Percentiles rank a stretch among this genome's conserved stretches.
phyloP scores from a whole-genome alignment of 1,284 basidiomycete species.

The Ganoderma resinaceum region DNA sequence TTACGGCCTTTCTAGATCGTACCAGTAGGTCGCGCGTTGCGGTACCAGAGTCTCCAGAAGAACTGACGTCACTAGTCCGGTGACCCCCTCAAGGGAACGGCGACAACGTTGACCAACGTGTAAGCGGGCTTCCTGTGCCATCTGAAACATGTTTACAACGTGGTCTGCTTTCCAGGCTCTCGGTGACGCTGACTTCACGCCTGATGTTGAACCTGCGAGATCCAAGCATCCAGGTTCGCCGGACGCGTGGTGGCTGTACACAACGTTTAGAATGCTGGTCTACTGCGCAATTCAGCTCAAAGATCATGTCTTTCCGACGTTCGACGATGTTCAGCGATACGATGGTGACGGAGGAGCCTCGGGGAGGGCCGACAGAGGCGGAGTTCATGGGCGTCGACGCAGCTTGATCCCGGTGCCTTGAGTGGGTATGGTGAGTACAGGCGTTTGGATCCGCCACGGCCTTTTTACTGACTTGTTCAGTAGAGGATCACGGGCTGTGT shows the following conservation, averaged over 20 bases:
- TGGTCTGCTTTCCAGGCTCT: conserved; percentile 9
- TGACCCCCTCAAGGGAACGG: conserved; percentile 23
- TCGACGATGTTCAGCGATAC: conserved; percentile 16
- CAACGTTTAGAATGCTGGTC: conserved; percentile 14
- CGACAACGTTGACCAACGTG: conserved; percentile 26
- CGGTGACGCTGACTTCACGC: conserved; percentile 25
- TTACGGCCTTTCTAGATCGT: neutral
- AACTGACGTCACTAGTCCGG: conserved; percentile 13
- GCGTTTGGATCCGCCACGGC: neutral
- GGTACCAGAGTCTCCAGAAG: neutral
- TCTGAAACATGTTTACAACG: neutral
- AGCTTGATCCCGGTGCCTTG: neutral
- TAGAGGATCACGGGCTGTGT: neutral
- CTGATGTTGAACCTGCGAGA: conserved; percentile 29
- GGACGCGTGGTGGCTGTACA: conserved; percentile 9
- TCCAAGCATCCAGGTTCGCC: conserved; percentile 16
- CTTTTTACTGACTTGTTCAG: neutral
- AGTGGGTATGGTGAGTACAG: neutral
- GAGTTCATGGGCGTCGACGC: neutral
- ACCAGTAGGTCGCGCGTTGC: neutral
- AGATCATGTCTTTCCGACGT: conserved; percentile 25
- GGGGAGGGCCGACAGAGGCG: neutral
- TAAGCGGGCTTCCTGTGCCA: neutral
- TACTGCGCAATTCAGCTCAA: conserved; percentile 23
- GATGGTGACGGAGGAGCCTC: conserved; percentile 13